These are phyloP conservation scores for Fusarium pilosicola DNA, from an alignment of 2,329 filamentous ascomycete genomes.

Conservation along the genomic window DNA sequence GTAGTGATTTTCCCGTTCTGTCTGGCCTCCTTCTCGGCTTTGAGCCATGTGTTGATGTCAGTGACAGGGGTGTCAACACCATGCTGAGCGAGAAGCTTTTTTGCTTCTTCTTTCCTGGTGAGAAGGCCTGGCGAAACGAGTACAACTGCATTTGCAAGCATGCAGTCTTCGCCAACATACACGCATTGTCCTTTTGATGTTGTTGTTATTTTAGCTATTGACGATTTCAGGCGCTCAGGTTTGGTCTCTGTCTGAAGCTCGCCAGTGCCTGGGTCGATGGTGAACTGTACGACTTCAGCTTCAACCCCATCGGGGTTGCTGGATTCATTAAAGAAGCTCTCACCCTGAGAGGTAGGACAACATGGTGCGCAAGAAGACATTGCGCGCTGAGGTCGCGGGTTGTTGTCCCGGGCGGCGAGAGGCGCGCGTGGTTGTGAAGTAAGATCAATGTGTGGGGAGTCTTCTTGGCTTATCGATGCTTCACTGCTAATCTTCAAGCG, in stretches of 20 bases:
- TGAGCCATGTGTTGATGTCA: conserved; percentile 51
- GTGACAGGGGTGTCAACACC: conserved; percentile 51
- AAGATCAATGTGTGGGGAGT: neutral
- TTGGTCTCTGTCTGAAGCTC: neutral
- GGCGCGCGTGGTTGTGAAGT: conserved; percentile 28
- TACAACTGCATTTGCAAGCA: conserved; percentile 50
- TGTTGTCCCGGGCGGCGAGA: conserved; percentile 39
- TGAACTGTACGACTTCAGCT: conserved; percentile 20
- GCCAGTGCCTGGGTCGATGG: neutral
- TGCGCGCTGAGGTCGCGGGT: conserved; percentile 33
- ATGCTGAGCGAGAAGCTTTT: conserved; percentile 54
- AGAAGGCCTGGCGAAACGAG: conserved; percentile 57
- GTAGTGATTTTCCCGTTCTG: neutral
- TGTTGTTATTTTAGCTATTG: neutral
- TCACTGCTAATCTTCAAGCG: conserved; percentile 16
- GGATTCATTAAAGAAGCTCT: neutral
- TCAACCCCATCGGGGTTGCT: neutral
- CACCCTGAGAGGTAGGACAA: neutral
- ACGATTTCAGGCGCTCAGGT: neutral
- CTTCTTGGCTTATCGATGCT: neutral
- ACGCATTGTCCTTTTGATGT: conserved; percentile 42
- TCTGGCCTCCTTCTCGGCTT: conserved; percentile 14
- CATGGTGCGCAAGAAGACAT: neutral
- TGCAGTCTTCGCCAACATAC: conserved; percentile 50
- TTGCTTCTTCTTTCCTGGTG: conserved; percentile 44